Percentiles rank a stretch among this genome's conserved stretches.
Conservation (phyloP, 176 grass and related monocot species). For the Aegilops longissima region DNA sequence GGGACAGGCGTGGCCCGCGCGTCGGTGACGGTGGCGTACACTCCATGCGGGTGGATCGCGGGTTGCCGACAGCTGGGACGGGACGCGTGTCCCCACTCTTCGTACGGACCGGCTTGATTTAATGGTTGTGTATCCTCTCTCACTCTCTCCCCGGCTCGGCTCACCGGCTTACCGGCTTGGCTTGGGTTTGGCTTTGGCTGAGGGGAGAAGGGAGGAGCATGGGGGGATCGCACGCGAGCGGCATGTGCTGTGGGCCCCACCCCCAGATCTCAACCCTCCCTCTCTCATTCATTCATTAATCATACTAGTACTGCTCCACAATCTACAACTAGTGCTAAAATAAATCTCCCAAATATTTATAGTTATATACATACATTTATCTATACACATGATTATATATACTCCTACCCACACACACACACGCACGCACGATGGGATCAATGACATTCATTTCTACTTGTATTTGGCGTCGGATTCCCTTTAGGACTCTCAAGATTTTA, state of each 20-base stretch:
- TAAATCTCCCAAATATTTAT: neutral
- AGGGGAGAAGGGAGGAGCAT: neutral
- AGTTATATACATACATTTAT: no score
- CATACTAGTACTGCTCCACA: neutral
- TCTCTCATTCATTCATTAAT: neutral
- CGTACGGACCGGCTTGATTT: conserved; percentile 1
- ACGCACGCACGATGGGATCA: no score
- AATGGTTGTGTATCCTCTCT: neutral
- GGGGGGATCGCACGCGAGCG: neutral
- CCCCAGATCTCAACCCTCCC: neutral
- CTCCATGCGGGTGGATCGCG: neutral
- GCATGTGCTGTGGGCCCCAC: neutral
- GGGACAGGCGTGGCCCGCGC: accelerated
- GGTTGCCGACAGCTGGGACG: conserved; percentile 23
- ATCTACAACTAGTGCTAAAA: neutral
- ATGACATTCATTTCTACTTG: no score
- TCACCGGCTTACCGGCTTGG: neutral
- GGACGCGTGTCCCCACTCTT: conserved; percentile 29
- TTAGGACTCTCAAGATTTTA: no score
- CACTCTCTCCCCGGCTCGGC: neutral
- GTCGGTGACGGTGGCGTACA: neutral
- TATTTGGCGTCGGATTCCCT: no score
- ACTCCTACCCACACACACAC: no score
- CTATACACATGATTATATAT: no score
- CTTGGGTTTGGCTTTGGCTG: neutral